Evolutionary conservation across 1,139 yeast species (phyloP).

Genomic region (Saccharomyces hybrid): DNA sequence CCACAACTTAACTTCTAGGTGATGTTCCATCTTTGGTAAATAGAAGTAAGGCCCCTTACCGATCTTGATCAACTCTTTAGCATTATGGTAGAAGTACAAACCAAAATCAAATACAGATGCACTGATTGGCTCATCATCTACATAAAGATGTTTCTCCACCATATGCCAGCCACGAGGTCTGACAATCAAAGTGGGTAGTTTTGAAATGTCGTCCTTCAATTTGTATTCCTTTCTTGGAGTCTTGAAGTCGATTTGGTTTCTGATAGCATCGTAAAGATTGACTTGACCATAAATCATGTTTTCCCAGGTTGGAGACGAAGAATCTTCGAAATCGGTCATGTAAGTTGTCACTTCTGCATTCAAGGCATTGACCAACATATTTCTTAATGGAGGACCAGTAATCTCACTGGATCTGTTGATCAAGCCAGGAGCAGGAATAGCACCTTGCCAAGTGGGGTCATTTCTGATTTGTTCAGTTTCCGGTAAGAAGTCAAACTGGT

Average conservation of each 20-base stretch:
- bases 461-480: constrained; percentile 59
- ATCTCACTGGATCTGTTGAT: constrained; percentile 68
- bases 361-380: constrained; percentile 86
- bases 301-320: constrained; percentile 89
- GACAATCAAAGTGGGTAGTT: constrained; percentile 63
- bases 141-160: constrained; percentile 58
- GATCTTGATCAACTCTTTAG: constrained; percentile 44
- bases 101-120: constrained; percentile 73
- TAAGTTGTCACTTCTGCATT: constrained; percentile 81
- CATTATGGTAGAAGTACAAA: constrained; percentile 61
- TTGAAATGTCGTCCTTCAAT: constrained; percentile 39
- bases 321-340: constrained; percentile 92
- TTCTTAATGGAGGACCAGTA: constrained; percentile 81
- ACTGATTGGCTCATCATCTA: constrained; percentile 65
- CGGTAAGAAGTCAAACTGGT: constrained; percentile 48
- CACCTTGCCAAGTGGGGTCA: constrained; percentile 67
- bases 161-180: constrained; percentile 84
- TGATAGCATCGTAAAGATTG: constrained; percentile 76
- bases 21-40: constrained; percentile 71
- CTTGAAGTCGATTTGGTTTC: constrained; percentile 51
- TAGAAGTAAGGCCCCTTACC: constrained; percentile 69
- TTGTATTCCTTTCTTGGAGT: constrained; percentile 45
- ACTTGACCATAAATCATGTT: constrained; percentile 83
- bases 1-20: constrained; percentile 65
- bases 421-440: constrained; percentile 53